Percentiles rank a stretch among this genome's conserved stretches.
These are phyloP conservation scores for Paecilomyces formosus DNA, from an alignment of 2,329 filamentous ascomycete species.

Conservation along the genomic window DNA sequence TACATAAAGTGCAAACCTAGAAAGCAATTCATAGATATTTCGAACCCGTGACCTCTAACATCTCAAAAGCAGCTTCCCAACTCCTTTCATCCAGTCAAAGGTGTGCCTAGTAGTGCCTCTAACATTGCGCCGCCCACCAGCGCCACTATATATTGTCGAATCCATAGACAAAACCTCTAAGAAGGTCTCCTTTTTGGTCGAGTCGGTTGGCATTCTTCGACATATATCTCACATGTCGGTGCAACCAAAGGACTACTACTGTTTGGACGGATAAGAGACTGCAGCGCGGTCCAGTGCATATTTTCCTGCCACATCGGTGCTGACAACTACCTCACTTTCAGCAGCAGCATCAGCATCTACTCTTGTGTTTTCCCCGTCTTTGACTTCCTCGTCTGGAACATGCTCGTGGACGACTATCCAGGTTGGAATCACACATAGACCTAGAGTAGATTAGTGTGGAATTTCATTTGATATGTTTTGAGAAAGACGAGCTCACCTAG, in stretches of 20 bases:
- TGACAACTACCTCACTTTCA: not conserved
- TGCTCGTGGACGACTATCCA: conserved; percentile 17
- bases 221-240: no score
- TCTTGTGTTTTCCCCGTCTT: not conserved
- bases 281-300: not conserved
- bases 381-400: conserved; percentile 10
- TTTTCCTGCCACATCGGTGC: not conserved
- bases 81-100: no score
- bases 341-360: not conserved
- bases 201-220: no score
- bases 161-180: no score
- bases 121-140: no score
- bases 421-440: conserved; percentile 17
- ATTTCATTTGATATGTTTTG: not conserved
- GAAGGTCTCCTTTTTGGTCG: no score
- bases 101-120: no score
- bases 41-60: no score
- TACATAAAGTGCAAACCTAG: no score
- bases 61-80: no score
- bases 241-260: not conserved
- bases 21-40: no score
- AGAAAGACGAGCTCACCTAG: conserved; percentile 14
- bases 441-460: conserved; percentile 4
- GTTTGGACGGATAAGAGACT: not conserved
- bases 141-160: no score